Conservation (phyloP, 805 yeast genomes). For the Metschnikowia henanensis region DNA sequence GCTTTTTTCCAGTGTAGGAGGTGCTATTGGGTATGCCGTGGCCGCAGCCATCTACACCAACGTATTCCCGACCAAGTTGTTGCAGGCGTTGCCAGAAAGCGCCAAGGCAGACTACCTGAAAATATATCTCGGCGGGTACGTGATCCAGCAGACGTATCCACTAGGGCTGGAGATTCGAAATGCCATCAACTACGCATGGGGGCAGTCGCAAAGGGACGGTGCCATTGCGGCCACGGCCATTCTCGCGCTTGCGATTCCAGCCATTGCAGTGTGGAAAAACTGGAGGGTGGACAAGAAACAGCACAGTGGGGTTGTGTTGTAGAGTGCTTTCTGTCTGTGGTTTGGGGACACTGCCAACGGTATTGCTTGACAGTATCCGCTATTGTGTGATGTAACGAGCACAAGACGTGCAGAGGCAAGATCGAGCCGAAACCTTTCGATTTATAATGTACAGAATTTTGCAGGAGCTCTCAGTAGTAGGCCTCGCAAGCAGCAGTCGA, state of each 20-base stretch:
- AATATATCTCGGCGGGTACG: slow-evolving; percentile 22
- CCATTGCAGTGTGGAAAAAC: slow-evolving; percentile 27
- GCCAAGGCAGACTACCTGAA: slow-evolving; percentile 11
- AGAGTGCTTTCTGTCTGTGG: background rate
- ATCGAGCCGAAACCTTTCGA: too few species aligned
- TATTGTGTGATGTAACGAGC: too few species aligned
- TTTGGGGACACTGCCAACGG: too few species aligned
- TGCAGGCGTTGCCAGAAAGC: slow-evolving; percentile 24
- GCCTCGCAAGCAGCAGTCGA: too few species aligned
- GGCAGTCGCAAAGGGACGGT: slow-evolving; percentile 22
- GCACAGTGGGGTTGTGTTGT: slow-evolving; percentile 2
- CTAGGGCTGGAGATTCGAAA: slow-evolving; percentile 23
- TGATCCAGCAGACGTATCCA: slow-evolving; percentile 21
- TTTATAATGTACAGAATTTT: too few species aligned
- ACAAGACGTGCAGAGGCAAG: too few species aligned
- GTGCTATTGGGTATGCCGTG: slow-evolving; percentile 14
- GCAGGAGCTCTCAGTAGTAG: too few species aligned
- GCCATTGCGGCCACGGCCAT: slow-evolving; percentile 24
- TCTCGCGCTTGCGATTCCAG: slow-evolving; percentile 22
- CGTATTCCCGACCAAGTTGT: slow-evolving; percentile 25
- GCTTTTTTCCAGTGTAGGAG: slow-evolving; percentile 12
- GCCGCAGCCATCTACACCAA: slow-evolving; percentile 15
- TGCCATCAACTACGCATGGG: slow-evolving; percentile 27
- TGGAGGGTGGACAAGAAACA: slow-evolving; percentile 20
- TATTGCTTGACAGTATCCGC: too few species aligned